Evolutionary conservation across 1,139 yeast genomes (phyloP).

Genomic region (Wickerhamomyces sp.): DNA sequence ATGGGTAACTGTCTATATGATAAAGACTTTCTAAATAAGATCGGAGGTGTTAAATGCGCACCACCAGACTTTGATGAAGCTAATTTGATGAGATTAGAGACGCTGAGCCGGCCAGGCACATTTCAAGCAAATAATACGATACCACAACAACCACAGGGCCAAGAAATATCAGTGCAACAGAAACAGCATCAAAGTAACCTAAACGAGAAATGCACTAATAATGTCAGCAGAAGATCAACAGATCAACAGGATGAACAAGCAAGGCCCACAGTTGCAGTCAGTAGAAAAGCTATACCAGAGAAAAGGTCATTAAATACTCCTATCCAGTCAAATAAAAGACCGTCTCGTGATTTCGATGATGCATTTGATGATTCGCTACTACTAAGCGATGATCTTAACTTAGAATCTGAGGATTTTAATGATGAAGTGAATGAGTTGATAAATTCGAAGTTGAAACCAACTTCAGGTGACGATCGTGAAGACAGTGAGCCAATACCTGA

Average conservation of each 20-base stretch:
- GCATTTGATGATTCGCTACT: constrained; percentile 61
- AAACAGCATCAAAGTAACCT: constrained; percentile 1
- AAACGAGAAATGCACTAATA: background rate
- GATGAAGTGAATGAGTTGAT: constrained; percentile 30
- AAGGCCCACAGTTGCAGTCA: too few relatives aligned
- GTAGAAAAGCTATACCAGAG: constrained; percentile 12
- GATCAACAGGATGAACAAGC: too few relatives aligned
- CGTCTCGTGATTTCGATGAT: constrained; percentile 25
- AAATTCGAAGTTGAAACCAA: constrained; percentile 13
- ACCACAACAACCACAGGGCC: background rate
- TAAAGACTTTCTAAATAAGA: constrained; percentile 55
- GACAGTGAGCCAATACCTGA: constrained; percentile 3
- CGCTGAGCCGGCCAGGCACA: constrained; percentile 25
- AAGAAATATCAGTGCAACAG: constrained; percentile 1
- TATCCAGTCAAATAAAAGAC: background rate
- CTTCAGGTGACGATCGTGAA: constrained; percentile 3
- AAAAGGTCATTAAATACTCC: constrained; percentile 8
- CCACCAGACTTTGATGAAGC: constrained; percentile 51
- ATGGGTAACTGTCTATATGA: constrained; percentile 78
- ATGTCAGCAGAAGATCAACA: too few relatives aligned
- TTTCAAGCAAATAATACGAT: constrained; percentile 5
- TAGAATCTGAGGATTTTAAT: constrained; percentile 35
- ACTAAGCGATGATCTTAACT: constrained; percentile 55
- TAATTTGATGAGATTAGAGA: constrained; percentile 36
- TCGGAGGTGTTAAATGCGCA: constrained; percentile 44